These are phyloP conservation scores for Trichosporon faecale DNA, from an alignment of 1,284 basidiomycete species.

Conservation along the genomic window DNA sequence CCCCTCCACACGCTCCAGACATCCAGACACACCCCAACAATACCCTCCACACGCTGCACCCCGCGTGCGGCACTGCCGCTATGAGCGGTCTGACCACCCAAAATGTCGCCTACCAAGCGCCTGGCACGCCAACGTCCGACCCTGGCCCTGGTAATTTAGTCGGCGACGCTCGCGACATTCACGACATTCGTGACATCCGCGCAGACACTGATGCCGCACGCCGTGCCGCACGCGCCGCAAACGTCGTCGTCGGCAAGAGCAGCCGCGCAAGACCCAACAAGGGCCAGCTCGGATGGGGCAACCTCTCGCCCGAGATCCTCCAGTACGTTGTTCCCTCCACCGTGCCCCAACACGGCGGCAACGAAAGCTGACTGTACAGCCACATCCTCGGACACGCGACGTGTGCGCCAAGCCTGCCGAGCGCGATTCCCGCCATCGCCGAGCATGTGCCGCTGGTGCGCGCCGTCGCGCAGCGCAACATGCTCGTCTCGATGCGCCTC, in stretches of 20 bases:
- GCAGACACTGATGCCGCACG: neutral
- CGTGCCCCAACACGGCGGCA: neutral
- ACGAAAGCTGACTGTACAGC: constrained; percentile 4
- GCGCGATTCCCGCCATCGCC: constrained; percentile 8
- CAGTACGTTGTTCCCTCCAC: constrained; percentile 11
- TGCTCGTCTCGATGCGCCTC: constrained; percentile 24
- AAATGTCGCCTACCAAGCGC: constrained; percentile 1
- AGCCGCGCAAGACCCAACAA: constrained; percentile 26
- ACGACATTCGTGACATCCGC: too few relatives aligned
- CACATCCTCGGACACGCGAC: constrained; percentile 6
- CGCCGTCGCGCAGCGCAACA: constrained; percentile 13
- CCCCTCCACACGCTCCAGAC: neutral
- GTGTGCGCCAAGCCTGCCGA: neutral
- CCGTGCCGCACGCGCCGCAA: constrained; percentile 13
- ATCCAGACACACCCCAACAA: neutral
- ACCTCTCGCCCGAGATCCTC: constrained; percentile 16
- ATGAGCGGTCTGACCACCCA: neutral
- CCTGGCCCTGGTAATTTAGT: constrained; percentile 10
- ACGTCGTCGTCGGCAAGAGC: constrained; percentile 25
- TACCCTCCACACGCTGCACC: constrained; percentile 8
- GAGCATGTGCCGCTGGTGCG: neutral
- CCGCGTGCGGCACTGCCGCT: constrained; percentile 8
- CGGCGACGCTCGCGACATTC: neutral
- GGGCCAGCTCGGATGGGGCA: constrained; percentile 25
- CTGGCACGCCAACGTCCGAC: neutral